Base-by-base conservation (phyloP, 768 basidiomycete genomes). In the Collybia mongolica region DNA sequence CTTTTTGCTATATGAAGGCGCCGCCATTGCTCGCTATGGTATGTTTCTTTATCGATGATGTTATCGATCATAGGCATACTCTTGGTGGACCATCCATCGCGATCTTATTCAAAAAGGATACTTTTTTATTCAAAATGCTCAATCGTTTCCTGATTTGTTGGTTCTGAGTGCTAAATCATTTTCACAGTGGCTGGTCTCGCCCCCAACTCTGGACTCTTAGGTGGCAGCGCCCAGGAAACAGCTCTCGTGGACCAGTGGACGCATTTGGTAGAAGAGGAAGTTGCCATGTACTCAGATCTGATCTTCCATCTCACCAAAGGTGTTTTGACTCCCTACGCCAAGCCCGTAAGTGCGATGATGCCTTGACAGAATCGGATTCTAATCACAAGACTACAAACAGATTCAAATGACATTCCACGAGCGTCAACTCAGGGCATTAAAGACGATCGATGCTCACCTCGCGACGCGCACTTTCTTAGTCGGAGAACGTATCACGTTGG, bases 401-500 rank as follows among this genome's bases (percentile, higher is more conserved):
- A 65, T 79, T 54, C 89, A 92, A 70, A 81, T 65, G 43, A 43
- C 54, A 40, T 64, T 82, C 49, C 58, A 70, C 14, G 84, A 88
- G 41, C 77, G 76, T 29, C 77, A 84, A 61, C 54, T 68, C 37
- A 76, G 80, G 40, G 70, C 81, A 17, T 75, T 97, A 44, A 72
- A 72, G 36, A 83, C 82, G 55, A 75, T 98, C 49, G 82, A 99
- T 57, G 67, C 71, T 28, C 80, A 90, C 74, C 83, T 99, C 60
- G 65, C 75, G 43, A 76, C 82, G 50, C 83, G 81, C 63, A 99
- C 96, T 40, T 98, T 84, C 81, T 81, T 98, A 61, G 93, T 93
- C 48, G 87, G 86, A 57, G 92, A 99, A 66, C 90, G 96, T 63
- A 88, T 98, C 77, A 92, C 93, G 54, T 79, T 96, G 41, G 97